A percentile compares a stretch with the other conserved stretches of the same genome.
These are phyloP conservation scores for Aspergillus panamensis DNA, from an alignment of 495 filamentous ascomycete species.

Conservation along the genomic window DNA sequence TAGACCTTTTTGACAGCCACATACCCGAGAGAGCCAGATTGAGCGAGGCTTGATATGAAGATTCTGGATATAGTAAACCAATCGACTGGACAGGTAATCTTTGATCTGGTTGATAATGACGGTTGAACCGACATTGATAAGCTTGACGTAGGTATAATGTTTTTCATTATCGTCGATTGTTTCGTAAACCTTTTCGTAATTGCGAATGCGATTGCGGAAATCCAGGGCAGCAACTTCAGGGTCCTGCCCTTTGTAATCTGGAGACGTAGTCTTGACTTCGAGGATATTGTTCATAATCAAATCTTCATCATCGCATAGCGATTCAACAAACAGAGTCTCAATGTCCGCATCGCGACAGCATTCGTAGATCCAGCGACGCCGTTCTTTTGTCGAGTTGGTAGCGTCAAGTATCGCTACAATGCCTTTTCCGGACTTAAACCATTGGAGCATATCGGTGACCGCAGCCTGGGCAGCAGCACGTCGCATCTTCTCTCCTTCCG, in stretches of 20 bases:
- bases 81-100: conserved; percentile 90
- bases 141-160: conserved; percentile 86
- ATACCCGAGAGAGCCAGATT: conserved; percentile 92
- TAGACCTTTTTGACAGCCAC: conserved; percentile 31
- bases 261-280: conserved; percentile 94
- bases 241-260: conserved; percentile 91
- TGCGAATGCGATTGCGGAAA: conserved; percentile 89
- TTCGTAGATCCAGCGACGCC: conserved; percentile 89
- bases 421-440: conserved; percentile 71
- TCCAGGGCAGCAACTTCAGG: conserved; percentile 85
- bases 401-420: conserved; percentile 91
- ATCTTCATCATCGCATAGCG: conserved; percentile 89
- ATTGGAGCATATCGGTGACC: conserved; percentile 83
- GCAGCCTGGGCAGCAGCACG: conserved; percentile 85
- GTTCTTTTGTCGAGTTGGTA: conserved; percentile 85
- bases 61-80: conserved; percentile 98
- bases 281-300: conserved; percentile 96
- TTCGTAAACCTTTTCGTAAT: conserved; percentile 95
- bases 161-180: conserved; percentile 84
- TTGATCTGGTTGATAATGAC: conserved; percentile 97
- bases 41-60: conserved; percentile 95
- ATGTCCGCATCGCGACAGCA: conserved; percentile 66
- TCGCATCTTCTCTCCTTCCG: conserved; percentile 84
- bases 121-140: conserved; percentile 92
- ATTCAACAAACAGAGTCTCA: conserved; percentile 92